A percentile compares a stretch with the other conserved stretches of the same genome.
phyloP scores from a whole-genome alignment of 2,329 filamentous ascomycete species.

The Neospermospora avenae region DNA sequence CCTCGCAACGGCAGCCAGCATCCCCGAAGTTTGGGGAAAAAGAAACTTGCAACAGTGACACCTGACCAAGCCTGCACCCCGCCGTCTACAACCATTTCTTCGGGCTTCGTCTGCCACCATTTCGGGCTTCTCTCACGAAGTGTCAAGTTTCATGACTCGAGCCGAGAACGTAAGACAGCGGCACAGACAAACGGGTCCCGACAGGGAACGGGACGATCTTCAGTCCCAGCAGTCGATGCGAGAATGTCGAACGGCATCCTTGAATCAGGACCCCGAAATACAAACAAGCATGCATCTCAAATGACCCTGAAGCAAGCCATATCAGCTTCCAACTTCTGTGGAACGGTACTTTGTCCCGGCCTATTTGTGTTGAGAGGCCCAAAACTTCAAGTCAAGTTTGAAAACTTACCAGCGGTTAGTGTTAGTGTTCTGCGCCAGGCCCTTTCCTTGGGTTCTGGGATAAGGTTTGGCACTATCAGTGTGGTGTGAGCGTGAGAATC shows the following conservation, averaged over 20 bases:
- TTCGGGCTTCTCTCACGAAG: conserved; percentile 15
- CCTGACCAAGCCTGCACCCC: conserved; percentile 7
- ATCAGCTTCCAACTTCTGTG: neutral
- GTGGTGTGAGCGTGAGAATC: neutral
- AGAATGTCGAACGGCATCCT: conserved; percentile 4
- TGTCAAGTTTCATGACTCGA: conserved; percentile 25
- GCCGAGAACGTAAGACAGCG: conserved; percentile 11
- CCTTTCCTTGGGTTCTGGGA: too few relatives aligned
- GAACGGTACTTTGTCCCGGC: neutral
- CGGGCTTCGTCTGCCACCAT: conserved; percentile 11
- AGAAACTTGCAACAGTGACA: conserved; percentile 6
- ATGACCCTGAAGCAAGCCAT: neutral
- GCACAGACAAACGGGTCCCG: conserved; percentile 12
- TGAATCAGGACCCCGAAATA: neutral
- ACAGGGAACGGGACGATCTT: conserved; percentile 7
- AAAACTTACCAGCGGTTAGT: too few relatives aligned
- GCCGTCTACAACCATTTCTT: conserved; percentile 9
- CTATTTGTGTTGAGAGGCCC: too few relatives aligned
- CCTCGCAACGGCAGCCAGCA: conserved; percentile 5
- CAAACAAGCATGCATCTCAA: neutral
- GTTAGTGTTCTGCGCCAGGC: too few relatives aligned
- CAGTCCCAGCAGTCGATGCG: conserved; percentile 4
- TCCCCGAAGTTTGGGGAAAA: neutral
- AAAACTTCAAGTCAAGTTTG: too few relatives aligned
- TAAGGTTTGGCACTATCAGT: neutral